phyloP scores from a whole-genome alignment of 139 green algal species.

The Volvox africanus region DNA sequence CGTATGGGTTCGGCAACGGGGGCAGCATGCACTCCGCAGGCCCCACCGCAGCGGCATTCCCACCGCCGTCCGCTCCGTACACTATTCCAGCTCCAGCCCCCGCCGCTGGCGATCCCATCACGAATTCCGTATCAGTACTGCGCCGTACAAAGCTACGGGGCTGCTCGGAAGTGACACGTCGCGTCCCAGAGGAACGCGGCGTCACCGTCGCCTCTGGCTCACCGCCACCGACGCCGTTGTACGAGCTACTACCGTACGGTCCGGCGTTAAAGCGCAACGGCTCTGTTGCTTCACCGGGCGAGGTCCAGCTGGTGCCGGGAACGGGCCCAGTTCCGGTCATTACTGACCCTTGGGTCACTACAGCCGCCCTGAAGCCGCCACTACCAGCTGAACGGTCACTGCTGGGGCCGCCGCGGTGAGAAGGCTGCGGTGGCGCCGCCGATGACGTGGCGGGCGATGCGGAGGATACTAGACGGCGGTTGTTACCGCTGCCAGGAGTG shows the following conservation, averaged over 20 bases:
- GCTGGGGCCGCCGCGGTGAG: background rate
- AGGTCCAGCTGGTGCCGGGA: background rate
- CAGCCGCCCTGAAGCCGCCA: background rate
- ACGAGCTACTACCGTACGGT: background rate
- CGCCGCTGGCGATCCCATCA: background rate
- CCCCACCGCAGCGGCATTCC: background rate
- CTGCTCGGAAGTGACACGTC: background rate
- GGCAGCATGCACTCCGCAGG: conserved; percentile 11
- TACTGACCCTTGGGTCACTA: background rate
- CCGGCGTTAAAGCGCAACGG: background rate
- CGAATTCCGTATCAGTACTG: conserved; percentile 25
- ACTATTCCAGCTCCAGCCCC: background rate
- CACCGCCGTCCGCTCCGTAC: background rate
- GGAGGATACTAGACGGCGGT: background rate
- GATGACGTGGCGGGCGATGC: background rate
- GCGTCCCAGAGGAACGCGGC: background rate
- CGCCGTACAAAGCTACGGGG: background rate
- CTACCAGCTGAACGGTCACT: background rate
- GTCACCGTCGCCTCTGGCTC: background rate
- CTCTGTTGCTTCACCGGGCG: background rate
- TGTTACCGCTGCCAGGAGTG: background rate
- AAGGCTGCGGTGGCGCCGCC: background rate
- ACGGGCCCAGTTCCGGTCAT: background rate
- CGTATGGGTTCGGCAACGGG: conserved; percentile 29
- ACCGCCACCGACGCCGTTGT: background rate